phyloP scores from a whole-genome alignment of 768 basidiomycete genomes.

The Lanmaoa pseudosensibilis region DNA sequence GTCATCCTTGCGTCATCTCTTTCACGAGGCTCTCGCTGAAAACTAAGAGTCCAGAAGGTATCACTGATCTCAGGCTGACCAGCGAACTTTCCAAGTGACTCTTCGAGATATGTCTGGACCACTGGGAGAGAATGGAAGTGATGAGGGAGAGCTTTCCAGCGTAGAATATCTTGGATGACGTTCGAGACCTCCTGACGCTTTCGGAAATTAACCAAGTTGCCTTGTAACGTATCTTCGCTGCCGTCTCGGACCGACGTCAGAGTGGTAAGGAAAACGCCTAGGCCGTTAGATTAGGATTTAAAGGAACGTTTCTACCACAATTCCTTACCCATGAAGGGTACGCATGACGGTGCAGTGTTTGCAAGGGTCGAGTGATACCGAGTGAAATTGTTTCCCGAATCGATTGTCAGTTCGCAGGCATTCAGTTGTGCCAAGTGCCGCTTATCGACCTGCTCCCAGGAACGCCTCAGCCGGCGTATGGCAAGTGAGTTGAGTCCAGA shows the following conservation, averaged over 20 bases:
- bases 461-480: background rate
- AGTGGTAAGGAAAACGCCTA: background rate
- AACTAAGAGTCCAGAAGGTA: too few species aligned
- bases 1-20: background rate
- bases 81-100: too few species aligned
- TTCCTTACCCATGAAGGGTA: background rate
- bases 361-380: background rate
- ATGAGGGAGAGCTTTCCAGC: too few species aligned
- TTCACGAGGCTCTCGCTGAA: background rate
- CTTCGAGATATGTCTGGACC: too few species aligned
- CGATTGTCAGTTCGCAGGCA: background rate
- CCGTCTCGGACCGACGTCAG: background rate
- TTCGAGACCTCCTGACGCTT: too few species aligned
- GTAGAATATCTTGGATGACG: too few species aligned
- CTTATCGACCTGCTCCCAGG: background rate
- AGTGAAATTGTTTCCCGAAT: background rate
- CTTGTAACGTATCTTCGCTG: background rate
- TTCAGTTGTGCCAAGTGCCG: background rate
- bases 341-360: background rate
- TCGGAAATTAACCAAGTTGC: background rate
- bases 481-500: background rate
- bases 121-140: too few species aligned
- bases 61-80: too few species aligned
- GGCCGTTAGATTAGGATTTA: too few species aligned
- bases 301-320: background rate